Percentiles rank a stretch among this genome's conserved stretches.
Evolutionary conservation across 148 eudicot species (phyloP).

Genomic region (Arctostaphylos glauca): DNA sequence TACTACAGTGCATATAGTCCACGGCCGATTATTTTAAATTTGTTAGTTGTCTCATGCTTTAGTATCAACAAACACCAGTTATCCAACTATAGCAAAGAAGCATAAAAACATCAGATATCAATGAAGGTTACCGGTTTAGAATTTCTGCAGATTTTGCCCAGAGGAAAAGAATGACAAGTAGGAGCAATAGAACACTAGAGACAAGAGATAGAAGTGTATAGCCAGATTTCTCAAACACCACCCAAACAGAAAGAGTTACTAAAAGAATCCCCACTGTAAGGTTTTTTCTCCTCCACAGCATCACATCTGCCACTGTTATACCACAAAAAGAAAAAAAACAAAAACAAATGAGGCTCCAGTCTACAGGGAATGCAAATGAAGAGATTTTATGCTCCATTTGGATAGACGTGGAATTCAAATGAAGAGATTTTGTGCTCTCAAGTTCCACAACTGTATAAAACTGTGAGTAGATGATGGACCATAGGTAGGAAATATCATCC

Average conservation of each 20-base stretch:
- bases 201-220: constrained; percentile 62
- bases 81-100: not conserved
- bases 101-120: not conserved
- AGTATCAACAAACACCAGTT: not conserved
- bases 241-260: constrained; percentile 50
- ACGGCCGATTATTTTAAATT: not conserved
- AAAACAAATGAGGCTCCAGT: not conserved
- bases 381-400: no score
- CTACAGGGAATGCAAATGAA: not conserved
- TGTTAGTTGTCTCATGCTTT: not conserved
- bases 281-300: constrained; percentile 70
- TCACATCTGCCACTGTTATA: constrained; percentile 81
- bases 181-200: constrained; percentile 74
- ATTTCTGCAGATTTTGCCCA: constrained; percentile 94
- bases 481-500: not conserved
- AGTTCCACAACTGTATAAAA: not conserved
- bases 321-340: not conserved
- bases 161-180: constrained; percentile 65
- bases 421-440: not conserved
- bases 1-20: not conserved
- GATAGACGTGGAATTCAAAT: not conserved
- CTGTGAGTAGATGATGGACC: not conserved
- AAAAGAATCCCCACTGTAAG: constrained; percentile 41
- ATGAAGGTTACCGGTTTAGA: constrained; percentile 57
- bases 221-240: constrained; percentile 79